Percentiles rank a stretch among this genome's conserved stretches.
Conservation (phyloP, 2,329 filamentous ascomycete species). For the Ramularia endophylla region DNA sequence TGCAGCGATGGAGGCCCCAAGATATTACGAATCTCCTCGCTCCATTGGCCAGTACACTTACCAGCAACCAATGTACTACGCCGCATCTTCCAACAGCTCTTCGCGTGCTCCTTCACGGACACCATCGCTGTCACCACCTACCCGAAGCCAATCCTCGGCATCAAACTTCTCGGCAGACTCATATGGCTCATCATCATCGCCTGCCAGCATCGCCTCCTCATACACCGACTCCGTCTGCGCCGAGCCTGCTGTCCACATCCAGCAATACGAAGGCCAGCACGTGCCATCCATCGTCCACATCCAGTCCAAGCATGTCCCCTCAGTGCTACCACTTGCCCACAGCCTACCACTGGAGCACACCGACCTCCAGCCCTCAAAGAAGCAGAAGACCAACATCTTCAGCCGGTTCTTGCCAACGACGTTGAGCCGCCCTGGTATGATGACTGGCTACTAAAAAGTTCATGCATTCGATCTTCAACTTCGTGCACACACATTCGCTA, state of each 20-base stretch:
- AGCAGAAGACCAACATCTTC: constrained; percentile 34
- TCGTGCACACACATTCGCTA: constrained; percentile 7
- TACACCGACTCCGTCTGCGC: constrained; percentile 23
- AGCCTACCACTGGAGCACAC: constrained; percentile 25
- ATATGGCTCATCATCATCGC: constrained; percentile 26
- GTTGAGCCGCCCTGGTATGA: constrained; percentile 14
- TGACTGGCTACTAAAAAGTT: constrained; percentile 16
- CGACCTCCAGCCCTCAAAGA: constrained; percentile 31
- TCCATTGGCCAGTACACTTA: constrained; percentile 25
- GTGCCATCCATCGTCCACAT: constrained; percentile 42
- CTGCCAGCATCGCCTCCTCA: constrained; percentile 31
- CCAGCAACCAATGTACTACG: constrained; percentile 24
- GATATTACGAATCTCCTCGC: constrained; percentile 34
- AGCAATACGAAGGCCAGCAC: constrained; percentile 39
- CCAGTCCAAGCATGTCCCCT: constrained; percentile 22
- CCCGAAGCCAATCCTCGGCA: constrained; percentile 33
- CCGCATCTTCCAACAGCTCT: constrained; percentile 20
- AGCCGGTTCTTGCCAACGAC: constrained; percentile 32
- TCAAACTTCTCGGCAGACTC: constrained; percentile 32
- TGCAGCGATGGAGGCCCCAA: constrained; percentile 21
- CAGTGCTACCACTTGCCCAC: constrained; percentile 12
- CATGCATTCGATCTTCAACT: constrained; percentile 2
- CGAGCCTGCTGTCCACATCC: constrained; percentile 27
- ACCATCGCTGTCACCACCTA: constrained; percentile 45
- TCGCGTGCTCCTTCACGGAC: constrained; percentile 40